Evolutionary conservation across 2,329 filamentous ascomycete species (phyloP).

Genomic region (Lasiodiplodia sp.): DNA sequence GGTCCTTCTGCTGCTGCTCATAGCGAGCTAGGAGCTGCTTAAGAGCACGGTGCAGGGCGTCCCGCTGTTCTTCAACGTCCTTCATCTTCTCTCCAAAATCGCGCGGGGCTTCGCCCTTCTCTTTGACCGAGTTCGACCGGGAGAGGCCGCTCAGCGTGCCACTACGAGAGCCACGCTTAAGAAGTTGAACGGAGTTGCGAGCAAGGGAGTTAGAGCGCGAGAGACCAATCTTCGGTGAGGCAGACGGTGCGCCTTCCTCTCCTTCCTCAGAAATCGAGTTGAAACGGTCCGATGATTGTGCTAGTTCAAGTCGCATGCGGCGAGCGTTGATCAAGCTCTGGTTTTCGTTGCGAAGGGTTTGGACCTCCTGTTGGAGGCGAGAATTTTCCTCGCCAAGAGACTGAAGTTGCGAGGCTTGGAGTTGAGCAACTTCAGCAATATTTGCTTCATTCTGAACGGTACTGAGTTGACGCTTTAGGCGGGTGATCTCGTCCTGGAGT

Average conservation of each 20-base stretch:
- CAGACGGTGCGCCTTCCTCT: slow-evolving; percentile 43
- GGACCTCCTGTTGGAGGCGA: slow-evolving; percentile 71
- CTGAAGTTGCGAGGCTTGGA: slow-evolving; percentile 74
- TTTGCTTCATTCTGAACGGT: slow-evolving; percentile 29
- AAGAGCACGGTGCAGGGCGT: slow-evolving; percentile 87
- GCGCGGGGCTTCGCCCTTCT: slow-evolving; percentile 46
- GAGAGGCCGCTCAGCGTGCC: slow-evolving; percentile 54
- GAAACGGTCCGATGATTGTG: slow-evolving; percentile 57
- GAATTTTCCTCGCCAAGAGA: slow-evolving; percentile 79
- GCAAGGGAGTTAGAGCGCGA: slow-evolving; percentile 73
- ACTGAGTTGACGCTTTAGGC: slow-evolving; percentile 23
- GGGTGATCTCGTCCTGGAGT: slow-evolving; percentile 23
- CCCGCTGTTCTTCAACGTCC: slow-evolving; percentile 91
- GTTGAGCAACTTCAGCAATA: slow-evolving; percentile 71
- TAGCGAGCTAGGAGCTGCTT: slow-evolving; percentile 86
- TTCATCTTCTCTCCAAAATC: slow-evolving; percentile 83
- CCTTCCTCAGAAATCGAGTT: slow-evolving; percentile 68
- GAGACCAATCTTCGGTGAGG: slow-evolving; percentile 56
- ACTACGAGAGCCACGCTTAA: slow-evolving; percentile 40
- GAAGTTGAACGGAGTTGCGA: slow-evolving; percentile 55
- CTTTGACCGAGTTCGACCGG: slow-evolving; percentile 53
- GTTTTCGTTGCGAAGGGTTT: slow-evolving; percentile 70
- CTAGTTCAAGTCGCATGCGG: slow-evolving; percentile 56
- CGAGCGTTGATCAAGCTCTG: slow-evolving; percentile 60
- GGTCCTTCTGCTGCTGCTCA: slow-evolving; percentile 82